Conservation (phyloP, 306 rosid species). For the Corylus avellana region DNA sequence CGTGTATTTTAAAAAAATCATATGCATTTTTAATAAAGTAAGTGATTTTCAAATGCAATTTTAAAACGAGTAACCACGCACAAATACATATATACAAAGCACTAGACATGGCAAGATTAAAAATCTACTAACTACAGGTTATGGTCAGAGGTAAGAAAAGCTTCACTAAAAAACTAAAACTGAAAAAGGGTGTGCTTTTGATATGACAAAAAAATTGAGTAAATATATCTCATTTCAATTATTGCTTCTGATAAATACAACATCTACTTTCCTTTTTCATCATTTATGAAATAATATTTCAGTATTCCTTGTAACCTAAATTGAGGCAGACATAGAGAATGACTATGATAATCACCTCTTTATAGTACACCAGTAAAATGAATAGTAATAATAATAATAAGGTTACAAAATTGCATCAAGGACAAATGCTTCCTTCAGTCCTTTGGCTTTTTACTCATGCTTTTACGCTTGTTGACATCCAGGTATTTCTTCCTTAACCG, state of each 20-base stretch:
- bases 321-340: slow-evolving; percentile 31
- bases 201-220: slow-evolving; percentile 20
- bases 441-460: slow-evolving; percentile 78
- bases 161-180: no score
- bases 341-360: slow-evolving; percentile 18
- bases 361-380: slow-evolving; percentile 5
- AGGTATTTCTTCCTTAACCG: slow-evolving; percentile 88
- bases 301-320: slow-evolving; percentile 24
- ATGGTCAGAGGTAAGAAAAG: no score
- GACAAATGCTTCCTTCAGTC: slow-evolving; percentile 43
- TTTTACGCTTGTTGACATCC: slow-evolving; percentile 86
- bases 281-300: slow-evolving; percentile 32
- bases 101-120: no score
- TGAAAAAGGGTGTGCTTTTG: background rate
- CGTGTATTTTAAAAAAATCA: no score
- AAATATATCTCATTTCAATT: slow-evolving; percentile 25
- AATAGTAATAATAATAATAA: background rate
- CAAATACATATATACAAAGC: no score
- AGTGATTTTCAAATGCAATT: no score
- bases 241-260: slow-evolving; percentile 29
- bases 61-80: no score
- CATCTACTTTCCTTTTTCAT: slow-evolving; percentile 20
- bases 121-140: no score
- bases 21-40: no score
- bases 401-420: slow-evolving; percentile 36